Evolutionary conservation across 164 flowering plant species (phyloP).

Genomic region (Santalum album): DNA sequence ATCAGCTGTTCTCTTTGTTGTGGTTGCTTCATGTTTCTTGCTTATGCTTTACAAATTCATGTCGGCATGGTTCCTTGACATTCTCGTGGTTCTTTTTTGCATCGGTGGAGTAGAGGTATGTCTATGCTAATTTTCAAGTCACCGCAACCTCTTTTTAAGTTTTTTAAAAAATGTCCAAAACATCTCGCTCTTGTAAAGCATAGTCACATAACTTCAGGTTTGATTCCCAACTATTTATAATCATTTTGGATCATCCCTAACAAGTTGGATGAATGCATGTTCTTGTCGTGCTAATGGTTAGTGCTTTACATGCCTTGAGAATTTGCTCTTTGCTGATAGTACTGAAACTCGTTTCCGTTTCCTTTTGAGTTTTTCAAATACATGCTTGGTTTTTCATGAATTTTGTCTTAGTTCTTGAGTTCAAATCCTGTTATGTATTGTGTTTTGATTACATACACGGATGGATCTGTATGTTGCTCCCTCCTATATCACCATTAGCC

Average conservation of each 20-base stretch:
- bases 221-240: no score
- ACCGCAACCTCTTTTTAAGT: neutral
- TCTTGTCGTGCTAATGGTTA: neutral
- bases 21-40: constrained; percentile 5
- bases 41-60: constrained; percentile 3
- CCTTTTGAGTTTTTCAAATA: no score
- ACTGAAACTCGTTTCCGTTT: no score
- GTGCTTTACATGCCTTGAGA: neutral
- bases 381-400: no score
- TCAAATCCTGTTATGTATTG: no score
- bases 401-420: no score
- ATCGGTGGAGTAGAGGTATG: constrained; percentile 2
- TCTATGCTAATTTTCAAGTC: neutral
- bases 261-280: neutral
- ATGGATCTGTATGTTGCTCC: no score
- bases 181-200: no score
- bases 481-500: no score
- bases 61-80: constrained; percentile 1
- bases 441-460: no score
- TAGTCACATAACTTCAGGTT: no score
- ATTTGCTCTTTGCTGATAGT: neutral
- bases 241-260: no score
- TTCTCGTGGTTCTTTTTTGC: constrained; percentile 4
- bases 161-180: neutral
- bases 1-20: constrained; percentile 6